Evolutionary conservation across 106 monocot genomes (phyloP).

Genomic region (Apostasia shenzhenica): DNA sequence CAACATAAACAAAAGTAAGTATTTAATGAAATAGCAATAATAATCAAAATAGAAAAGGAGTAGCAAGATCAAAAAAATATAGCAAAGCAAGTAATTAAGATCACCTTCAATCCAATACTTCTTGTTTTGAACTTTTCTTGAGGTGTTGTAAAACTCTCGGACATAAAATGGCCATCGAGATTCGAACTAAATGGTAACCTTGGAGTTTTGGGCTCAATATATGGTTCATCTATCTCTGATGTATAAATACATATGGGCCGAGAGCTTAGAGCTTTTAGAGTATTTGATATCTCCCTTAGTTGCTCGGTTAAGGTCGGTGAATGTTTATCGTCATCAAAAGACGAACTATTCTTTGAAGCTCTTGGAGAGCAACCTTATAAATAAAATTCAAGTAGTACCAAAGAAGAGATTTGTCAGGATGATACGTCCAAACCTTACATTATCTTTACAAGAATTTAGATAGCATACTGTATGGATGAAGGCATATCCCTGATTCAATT

Average conservation of each 20-base stretch:
- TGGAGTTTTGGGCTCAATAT: constrained; percentile 28
- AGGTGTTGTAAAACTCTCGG: constrained; percentile 11
- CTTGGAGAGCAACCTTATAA: neutral
- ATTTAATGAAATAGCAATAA: neutral
- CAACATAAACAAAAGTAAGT: neutral
- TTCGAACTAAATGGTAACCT: constrained; percentile 4
- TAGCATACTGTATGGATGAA: no score
- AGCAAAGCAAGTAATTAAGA: neutral
- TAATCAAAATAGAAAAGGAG: neutral
- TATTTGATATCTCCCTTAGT: constrained; percentile 42
- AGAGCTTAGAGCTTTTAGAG: constrained; percentile 29
- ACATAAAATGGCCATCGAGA: neutral
- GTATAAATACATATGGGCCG: constrained; percentile 11
- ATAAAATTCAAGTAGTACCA: no score
- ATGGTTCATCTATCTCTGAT: neutral
- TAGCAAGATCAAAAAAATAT: neutral
- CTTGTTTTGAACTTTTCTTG: constrained; percentile 23
- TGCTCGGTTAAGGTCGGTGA: constrained; percentile 31
- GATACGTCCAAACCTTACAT: no score
- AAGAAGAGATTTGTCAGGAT: no score
- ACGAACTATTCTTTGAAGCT: neutral
- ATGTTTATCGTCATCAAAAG: neutral
- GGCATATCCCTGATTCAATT: no score
- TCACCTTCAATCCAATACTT: constrained; percentile 48
- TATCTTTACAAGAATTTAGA: no score